phyloP scores from a whole-genome alignment of 1,284 basidiomycete species.

The Tremellales sp. region DNA sequence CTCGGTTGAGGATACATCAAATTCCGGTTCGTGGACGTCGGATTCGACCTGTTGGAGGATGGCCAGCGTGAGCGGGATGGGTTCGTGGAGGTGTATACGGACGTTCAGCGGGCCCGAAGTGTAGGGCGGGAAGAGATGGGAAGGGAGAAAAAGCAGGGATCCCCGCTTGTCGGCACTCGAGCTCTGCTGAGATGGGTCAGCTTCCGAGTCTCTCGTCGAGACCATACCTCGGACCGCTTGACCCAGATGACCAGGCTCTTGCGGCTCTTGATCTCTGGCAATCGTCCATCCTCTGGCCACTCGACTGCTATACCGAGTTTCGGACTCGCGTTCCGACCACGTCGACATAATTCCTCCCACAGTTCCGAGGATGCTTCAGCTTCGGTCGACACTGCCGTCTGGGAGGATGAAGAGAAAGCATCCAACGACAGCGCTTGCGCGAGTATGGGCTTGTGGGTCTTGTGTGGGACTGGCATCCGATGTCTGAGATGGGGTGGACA shows the following conservation, averaged over 20 bases:
- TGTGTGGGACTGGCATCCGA: too few species aligned
- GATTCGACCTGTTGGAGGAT: conserved; percentile 35
- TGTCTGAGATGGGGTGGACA: too few species aligned
- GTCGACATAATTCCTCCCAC: neutral
- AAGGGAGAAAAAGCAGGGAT: conserved; percentile 29
- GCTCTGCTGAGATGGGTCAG: neutral
- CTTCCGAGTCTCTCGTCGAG: neutral
- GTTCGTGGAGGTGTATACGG: conserved; percentile 26
- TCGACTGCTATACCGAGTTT: conserved; percentile 16
- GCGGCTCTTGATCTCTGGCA: conserved; percentile 13
- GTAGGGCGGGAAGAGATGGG: conserved; percentile 31
- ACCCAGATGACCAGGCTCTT: conserved; percentile 25
- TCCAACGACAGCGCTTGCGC: too few species aligned
- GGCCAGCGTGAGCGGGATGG: conserved; percentile 35
- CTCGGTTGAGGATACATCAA: neutral
- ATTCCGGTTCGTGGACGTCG: neutral
- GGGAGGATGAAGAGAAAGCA: too few species aligned
- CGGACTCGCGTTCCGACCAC: too few species aligned
- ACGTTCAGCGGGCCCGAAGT: conserved; percentile 23
- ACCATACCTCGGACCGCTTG: conserved; percentile 3
- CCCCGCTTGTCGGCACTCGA: neutral
- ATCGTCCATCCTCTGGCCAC: conserved; percentile 25
- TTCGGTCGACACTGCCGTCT: too few species aligned
- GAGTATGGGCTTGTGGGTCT: too few species aligned
- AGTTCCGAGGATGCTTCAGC: too few species aligned